Evolutionary conservation across 306 rosid genomes (phyloP), one percentile per base, ranked within the genome.

Genomic region (Sechiopsis laciniata): DNA sequence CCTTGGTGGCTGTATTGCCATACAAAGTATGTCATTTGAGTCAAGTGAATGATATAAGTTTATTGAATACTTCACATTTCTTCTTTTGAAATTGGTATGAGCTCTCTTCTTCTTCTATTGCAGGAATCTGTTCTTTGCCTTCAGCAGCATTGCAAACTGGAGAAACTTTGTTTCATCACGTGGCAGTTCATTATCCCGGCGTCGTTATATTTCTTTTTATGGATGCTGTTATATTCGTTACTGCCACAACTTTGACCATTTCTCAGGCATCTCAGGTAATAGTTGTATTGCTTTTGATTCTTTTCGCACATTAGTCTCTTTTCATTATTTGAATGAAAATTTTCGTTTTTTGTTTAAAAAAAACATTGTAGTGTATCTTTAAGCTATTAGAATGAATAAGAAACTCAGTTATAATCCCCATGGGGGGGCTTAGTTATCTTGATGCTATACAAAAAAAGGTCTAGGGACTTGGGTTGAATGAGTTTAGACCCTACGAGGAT

Each of bases 211-310:
- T 90, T 81, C 79, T 94, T 78, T 58, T 83, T 80, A 55, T 86
- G 79, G 92, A 94, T 58, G 50, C 79, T 6, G 10, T 86, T 76
- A 71, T 87, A 65, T 45, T 85, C 53, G 15, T 86, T 62, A 86
- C 84, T 1, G 73, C 86, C 73, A 79, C 83, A n/a, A 83, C 90
- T 79, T 84, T 94, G 78, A 86, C 89, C 0, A 48, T 13, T 17
- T 88, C 89, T 54, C 98, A 94, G 80, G 84, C 90, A 21, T 80
- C 86, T 69, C 85, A 87, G 98, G 98, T 90, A 80, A 79, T 7
- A 40, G 46, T 40, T 40, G 46, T 40, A 40, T 40, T 40, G 8
- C 46, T 7, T 40, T 40, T 40, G 8, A 40, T 40, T 40, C 46
- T 40, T 40, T 40, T 40, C 6, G 46, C 46, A 1, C 46, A 37